Evolutionary conservation across 73 alveolate species (phyloP), one percentile per base, ranked within the genome.

Genomic region (Symbiodinium natans): DNA sequence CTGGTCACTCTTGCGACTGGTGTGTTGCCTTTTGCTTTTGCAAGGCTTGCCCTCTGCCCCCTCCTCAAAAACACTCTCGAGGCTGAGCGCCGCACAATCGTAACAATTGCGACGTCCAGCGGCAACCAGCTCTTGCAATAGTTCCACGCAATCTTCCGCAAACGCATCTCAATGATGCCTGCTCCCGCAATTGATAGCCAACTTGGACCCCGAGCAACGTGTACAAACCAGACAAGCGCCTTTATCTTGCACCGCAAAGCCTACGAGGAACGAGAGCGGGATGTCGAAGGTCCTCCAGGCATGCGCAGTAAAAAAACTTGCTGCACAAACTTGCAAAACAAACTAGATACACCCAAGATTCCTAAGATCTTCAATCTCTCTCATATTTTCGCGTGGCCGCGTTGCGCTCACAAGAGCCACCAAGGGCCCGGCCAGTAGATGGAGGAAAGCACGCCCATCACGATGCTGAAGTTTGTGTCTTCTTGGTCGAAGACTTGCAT

Each of bases 141-240:
- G 52, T 90, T 90, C 97, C 97, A 90, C 7, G 97, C 97, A 27
- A 90, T 90, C 88, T 90, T 90, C 36, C 88, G 23, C 75, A 90
- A 31, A 23, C 88, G 89, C 97, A 71, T 90, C 97, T 90, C 97
- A 25, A 90, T 90, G 77, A 90, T 73, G 46, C 97, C 97, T 90
- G 86, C 38, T 23, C 59, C 6, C 6, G 36, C 40, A 23, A 63
- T 36, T 23, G n/a, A 52, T 23, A 10, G n/a, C n/a, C n/a, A n/a
- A n/a, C n/a, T n/a, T n/a, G n/a, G n/a, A n/a, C n/a, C n/a, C n/a
- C n/a, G n/a, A n/a, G n/a, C n/a, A n/a, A n/a, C n/a, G n/a, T n/a
- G n/a, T n/a, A n/a, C n/a, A n/a, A n/a, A n/a, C n/a, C n/a, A n/a
- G n/a, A n/a, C n/a, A n/a, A n/a, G n/a, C 43, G 41, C 97, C 97